Conservation (phyloP, 106 monocot genomes). For the Gastrodia elata region DNA sequence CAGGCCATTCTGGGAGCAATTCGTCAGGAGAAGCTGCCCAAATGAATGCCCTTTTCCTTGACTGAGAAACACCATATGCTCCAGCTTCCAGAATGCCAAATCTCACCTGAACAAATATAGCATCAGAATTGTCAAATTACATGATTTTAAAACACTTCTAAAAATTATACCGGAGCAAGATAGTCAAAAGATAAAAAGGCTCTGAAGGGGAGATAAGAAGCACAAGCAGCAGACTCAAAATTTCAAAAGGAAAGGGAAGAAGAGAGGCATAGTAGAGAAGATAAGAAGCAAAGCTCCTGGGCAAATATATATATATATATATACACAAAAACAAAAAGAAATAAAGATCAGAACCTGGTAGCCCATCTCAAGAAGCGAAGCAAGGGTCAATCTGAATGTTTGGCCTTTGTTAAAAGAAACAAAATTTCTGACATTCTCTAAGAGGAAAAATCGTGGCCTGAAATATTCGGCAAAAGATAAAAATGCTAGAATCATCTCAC, state of each 20-base stretch:
- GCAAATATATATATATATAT: no score
- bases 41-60: conserved; percentile 93
- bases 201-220: no score
- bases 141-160: not conserved
- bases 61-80: conserved; percentile 92
- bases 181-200: no score
- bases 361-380: conserved; percentile 96
- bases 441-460: conserved; percentile 79
- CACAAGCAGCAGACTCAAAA: no score
- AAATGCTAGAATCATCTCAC: conserved; percentile 98
- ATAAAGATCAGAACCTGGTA: conserved; percentile 64
- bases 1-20: conserved; percentile 93
- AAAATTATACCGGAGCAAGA: not conserved
- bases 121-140: not conserved
- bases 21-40: conserved; percentile 97
- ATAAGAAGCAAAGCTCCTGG: no score
- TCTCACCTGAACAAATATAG: conserved; percentile 49
- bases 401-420: conserved; percentile 98
- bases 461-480: conserved; percentile 96
- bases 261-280: no score
- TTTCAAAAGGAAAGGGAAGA: no score
- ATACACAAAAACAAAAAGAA: not conserved
- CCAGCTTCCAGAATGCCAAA: conserved; percentile 99
- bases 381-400: conserved; percentile 87
- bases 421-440: conserved; percentile 95